phyloP scores from a whole-genome alignment of 1,284 basidiomycete species.

The Marasmius oreades region DNA sequence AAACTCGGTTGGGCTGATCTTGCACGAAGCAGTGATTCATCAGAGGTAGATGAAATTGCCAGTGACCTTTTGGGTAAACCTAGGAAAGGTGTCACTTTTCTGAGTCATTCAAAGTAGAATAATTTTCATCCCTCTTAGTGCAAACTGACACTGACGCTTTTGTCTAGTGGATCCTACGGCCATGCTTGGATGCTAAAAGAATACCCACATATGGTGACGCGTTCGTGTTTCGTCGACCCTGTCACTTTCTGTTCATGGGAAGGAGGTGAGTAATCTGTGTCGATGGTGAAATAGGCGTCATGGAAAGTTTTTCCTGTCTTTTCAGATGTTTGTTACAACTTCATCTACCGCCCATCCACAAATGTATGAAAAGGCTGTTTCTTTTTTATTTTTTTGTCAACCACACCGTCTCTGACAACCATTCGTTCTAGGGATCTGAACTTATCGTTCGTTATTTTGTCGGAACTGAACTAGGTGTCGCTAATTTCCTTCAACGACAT shows the following conservation, averaged over 20 bases:
- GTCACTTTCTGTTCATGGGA: constrained; percentile 90
- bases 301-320: constrained; percentile 5
- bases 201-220: constrained; percentile 60
- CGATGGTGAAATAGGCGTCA: background rate
- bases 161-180: constrained; percentile 60
- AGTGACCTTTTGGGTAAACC: constrained; percentile 16
- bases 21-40: constrained; percentile 19
- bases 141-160: constrained; percentile 5
- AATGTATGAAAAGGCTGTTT: constrained; percentile 41
- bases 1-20: constrained; percentile 62
- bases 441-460: constrained; percentile 85
- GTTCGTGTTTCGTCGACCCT: constrained; percentile 88
- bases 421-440: constrained; percentile 57
- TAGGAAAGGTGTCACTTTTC: constrained; percentile 60
- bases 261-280: constrained; percentile 50
- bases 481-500: constrained; percentile 79
- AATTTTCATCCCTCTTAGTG: constrained; percentile 6
- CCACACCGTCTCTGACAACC: constrained; percentile 7
- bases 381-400: background rate
- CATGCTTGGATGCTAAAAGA: constrained; percentile 87
- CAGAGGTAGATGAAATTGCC: constrained; percentile 25
- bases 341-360: constrained; percentile 67
- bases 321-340: constrained; percentile 84
- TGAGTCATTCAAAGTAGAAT: constrained; percentile 86
- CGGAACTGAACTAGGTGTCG: constrained; percentile 80